phyloP scores from a whole-genome alignment of 2,329 filamentous ascomycete genomes.

The Botrytis byssoidea region DNA sequence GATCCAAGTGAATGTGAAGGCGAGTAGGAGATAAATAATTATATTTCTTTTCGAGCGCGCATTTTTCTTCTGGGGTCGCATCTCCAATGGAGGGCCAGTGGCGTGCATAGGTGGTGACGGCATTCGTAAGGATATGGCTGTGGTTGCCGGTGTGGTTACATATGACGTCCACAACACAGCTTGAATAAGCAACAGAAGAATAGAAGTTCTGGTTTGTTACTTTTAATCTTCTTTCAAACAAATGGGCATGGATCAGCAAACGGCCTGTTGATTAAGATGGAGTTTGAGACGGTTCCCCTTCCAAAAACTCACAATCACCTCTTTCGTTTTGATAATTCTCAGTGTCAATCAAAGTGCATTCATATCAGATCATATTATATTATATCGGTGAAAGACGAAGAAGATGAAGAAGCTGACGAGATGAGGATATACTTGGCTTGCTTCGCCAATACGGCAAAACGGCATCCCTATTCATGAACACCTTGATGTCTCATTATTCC shows the following conservation, averaged over 20 bases:
- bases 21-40: slow-evolving; percentile 8
- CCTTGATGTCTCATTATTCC: not conserved
- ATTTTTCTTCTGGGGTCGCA: not conserved
- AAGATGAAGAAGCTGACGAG: not conserved
- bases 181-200: not conserved
- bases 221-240: not conserved
- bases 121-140: slow-evolving; percentile 1
- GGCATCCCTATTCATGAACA: not conserved
- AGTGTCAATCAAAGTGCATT: not conserved
- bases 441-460: slow-evolving; percentile 5
- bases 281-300: not conserved
- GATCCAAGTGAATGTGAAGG: slow-evolving; percentile 14
- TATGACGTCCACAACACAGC: slow-evolving; percentile 7
- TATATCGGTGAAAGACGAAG: not conserved
- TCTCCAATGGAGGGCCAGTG: not conserved
- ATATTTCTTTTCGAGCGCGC: slow-evolving; percentile 15
- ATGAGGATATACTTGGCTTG: slow-evolving; percentile 10
- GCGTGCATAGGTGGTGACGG: not conserved
- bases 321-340: not conserved
- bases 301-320: not conserved
- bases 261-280: not conserved
- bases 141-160: slow-evolving; percentile 10
- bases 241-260: slow-evolving; percentile 17
- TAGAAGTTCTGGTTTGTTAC: not conserved
- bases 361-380: not conserved